phyloP scores from a whole-genome alignment of 169 alveolate species.

The Babesia ovata region DNA sequence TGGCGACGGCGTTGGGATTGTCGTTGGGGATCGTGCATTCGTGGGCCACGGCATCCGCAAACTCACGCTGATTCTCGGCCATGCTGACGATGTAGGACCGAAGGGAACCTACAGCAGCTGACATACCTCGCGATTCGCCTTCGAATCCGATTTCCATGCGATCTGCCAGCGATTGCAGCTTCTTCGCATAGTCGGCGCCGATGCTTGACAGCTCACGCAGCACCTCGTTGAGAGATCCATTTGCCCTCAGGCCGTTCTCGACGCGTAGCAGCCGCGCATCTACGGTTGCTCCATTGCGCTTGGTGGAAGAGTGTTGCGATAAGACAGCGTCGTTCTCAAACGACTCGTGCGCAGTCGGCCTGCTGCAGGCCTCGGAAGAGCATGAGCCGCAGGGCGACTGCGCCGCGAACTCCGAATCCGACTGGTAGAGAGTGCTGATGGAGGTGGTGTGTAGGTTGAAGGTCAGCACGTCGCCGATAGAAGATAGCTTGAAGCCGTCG shows the following conservation, averaged over 20 bases:
- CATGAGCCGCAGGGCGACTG: constrained; percentile 2
- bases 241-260: constrained; percentile 12
- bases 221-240: constrained; percentile 16
- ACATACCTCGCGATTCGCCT: constrained; percentile 35
- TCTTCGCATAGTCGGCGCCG: constrained; percentile 39
- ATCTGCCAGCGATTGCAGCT: constrained; percentile 42
- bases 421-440: constrained; percentile 61
- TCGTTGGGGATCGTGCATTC: constrained; percentile 38
- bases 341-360: constrained; percentile 4
- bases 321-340: constrained; percentile 1
- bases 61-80: constrained; percentile 61
- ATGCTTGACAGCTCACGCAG: constrained; percentile 43
- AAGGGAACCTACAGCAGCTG: constrained; percentile 11
- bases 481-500: constrained; percentile 7
- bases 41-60: constrained; percentile 53
- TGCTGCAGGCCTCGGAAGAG: not conserved
- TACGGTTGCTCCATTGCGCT: not conserved
- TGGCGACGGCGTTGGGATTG: not conserved
- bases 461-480: not conserved
- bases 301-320: not conserved
- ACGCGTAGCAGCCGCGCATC: constrained; percentile 14
- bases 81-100: constrained; percentile 28
- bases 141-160: constrained; percentile 15
- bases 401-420: constrained; percentile 33
- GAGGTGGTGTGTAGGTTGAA: constrained; percentile 41